These are phyloP conservation scores for Umbelopsis sp. DNA, from an alignment of 371 early-diverging fungal genomes.

Conservation along the genomic window DNA sequence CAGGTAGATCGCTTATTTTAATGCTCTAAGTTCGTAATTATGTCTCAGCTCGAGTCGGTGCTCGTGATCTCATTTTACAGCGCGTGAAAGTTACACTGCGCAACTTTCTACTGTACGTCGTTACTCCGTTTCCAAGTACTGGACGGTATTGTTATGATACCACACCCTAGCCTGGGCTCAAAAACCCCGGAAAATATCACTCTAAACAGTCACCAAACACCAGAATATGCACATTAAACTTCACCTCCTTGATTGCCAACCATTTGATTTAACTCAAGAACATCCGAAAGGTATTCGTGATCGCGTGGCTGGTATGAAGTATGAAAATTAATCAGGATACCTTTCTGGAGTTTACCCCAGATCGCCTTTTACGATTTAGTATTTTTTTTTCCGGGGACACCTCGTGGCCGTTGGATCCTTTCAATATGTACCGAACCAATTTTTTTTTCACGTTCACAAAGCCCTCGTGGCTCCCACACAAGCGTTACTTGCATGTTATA, in stretches of 20 bases:
- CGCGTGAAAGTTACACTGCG: slow-evolving; percentile 5
- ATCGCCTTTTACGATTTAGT: background rate
- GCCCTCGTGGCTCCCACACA: background rate
- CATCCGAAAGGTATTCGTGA: no score
- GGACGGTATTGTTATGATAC: no score
- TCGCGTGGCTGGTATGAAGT: no score
- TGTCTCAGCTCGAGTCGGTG: background rate
- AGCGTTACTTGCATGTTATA: background rate
- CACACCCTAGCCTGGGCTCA: no score
- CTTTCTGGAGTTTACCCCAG: background rate
- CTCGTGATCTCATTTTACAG: background rate
- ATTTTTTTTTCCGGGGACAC: background rate
- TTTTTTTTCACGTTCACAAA: background rate
- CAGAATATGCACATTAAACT: no score
- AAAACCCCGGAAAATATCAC: no score
- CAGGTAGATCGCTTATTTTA: no score
- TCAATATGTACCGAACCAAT: background rate
- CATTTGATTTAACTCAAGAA: no score
- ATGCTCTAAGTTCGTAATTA: no score
- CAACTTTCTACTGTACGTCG: background rate
- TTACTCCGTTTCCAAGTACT: slow-evolving; percentile 1
- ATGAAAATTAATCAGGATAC: no score
- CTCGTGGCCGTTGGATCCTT: background rate
- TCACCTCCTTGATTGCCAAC: no score
- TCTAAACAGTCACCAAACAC: no score